Evolutionary conservation across 2,329 filamentous ascomycete species (phyloP).

Genomic region (Myriosclerotinia curreyana): DNA sequence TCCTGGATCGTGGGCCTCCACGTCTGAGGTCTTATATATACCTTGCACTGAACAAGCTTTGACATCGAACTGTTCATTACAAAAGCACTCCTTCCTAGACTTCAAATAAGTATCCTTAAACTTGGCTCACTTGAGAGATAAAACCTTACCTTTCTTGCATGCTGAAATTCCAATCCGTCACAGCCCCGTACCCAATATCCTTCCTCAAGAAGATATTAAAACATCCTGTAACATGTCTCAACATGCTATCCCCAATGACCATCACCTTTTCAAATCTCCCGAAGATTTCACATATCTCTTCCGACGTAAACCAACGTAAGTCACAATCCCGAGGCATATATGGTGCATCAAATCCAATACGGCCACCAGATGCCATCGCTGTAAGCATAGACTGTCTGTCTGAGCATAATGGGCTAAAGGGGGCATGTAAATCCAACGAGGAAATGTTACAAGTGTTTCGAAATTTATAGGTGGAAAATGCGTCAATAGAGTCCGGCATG

Average conservation of each 20-base stretch:
- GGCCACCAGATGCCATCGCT: conserved; percentile 42
- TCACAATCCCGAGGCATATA: conserved; percentile 47
- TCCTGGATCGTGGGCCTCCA: conserved; percentile 43
- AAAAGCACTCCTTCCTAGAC: conserved; percentile 45
- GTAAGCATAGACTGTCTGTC: conserved; percentile 41
- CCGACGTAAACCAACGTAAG: conserved; percentile 48
- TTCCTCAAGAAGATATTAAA: conserved; percentile 47
- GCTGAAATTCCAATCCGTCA: conserved; percentile 51
- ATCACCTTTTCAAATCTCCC: conserved; percentile 47
- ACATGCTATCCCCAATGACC: conserved; percentile 49
- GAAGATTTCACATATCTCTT: conserved; percentile 47
- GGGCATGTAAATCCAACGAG: conserved; percentile 44
- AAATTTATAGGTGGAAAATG: conserved; percentile 45
- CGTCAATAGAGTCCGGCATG: conserved; percentile 37
- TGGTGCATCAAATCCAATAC: conserved; percentile 46
- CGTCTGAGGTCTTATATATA: conserved; percentile 48
- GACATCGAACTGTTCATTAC: conserved; percentile 49
- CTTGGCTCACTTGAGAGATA: no score
- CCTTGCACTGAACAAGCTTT: conserved; percentile 49
- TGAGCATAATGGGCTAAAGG: conserved; percentile 41
- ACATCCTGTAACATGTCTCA: conserved; percentile 48
- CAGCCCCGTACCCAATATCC: conserved; percentile 48
- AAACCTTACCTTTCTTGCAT: conserved; percentile 40
- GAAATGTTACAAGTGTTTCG: conserved; percentile 46
- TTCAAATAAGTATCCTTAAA: background rate